phyloP scores from a whole-genome alignment of 1,284 basidiomycete genomes.

The Pulveroboletus sp. region DNA sequence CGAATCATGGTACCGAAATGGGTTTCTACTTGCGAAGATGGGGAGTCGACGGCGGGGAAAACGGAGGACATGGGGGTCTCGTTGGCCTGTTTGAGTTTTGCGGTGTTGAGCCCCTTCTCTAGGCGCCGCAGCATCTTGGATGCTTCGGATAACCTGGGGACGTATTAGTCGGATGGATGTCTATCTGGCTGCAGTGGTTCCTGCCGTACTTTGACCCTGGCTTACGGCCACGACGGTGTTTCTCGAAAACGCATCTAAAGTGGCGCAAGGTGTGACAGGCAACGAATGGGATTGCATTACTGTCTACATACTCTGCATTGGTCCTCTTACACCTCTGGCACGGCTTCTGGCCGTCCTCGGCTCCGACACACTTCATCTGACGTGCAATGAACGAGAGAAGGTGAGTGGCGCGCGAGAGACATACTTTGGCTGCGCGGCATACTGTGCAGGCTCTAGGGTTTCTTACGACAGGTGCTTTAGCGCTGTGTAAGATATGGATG shows the following conservation, averaged over 20 bases:
- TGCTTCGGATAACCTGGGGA: constrained; percentile 69
- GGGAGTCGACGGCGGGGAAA: constrained; percentile 32
- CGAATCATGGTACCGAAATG: constrained; percentile 30
- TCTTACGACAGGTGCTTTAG: constrained; percentile 58
- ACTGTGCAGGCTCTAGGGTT: constrained; percentile 78
- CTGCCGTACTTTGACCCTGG: constrained; percentile 76
- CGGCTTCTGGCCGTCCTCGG: constrained; percentile 70
- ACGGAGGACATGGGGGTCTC: constrained; percentile 32
- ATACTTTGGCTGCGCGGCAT: constrained; percentile 76
- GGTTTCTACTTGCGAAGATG: constrained; percentile 32
- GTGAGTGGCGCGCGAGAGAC: constrained; percentile 17
- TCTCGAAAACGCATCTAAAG: constrained; percentile 74
- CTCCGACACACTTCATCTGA: constrained; percentile 85
- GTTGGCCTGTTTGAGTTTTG: constrained; percentile 56
- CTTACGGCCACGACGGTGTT: constrained; percentile 79
- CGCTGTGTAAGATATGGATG: constrained; percentile 25
- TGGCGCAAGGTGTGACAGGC: constrained; percentile 14
- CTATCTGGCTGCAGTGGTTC: constrained; percentile 7
- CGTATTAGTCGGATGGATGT: constrained; percentile 10
- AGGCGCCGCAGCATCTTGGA: constrained; percentile 82
- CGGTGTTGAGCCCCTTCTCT: constrained; percentile 75
- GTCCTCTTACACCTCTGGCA: constrained; percentile 79
- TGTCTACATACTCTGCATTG: constrained; percentile 55
- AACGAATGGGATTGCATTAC: constrained; percentile 18
- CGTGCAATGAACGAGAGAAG: constrained; percentile 17